A percentile compares a stretch with the other conserved stretches of the same genome.
Conservation (phyloP, 192 early-diverging fungal species). For the Dissophora globulifera region DNA sequence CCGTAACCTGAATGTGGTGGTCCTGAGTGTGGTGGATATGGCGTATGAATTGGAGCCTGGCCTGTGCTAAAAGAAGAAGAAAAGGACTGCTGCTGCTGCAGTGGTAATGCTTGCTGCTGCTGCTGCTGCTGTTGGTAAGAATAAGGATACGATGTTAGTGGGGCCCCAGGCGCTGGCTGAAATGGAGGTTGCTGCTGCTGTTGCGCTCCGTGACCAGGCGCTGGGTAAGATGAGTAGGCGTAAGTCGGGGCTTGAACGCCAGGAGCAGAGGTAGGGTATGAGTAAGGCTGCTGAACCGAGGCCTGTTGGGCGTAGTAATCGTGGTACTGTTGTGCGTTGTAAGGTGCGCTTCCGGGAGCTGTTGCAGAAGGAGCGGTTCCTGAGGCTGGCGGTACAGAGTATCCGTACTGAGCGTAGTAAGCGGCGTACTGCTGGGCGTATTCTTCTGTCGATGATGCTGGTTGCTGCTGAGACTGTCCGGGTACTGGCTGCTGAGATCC, state of each 20-base stretch:
- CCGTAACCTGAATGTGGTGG: conserved; percentile 20
- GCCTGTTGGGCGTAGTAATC: conserved; percentile 39
- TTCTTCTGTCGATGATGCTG: conserved; percentile 18
- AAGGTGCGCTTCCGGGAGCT: conserved; percentile 14
- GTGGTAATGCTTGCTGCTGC: conserved; percentile 7
- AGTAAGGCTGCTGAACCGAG: conserved; percentile 14
- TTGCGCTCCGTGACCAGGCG: conserved; percentile 4
- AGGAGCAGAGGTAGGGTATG: conserved; percentile 29
- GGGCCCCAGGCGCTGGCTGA: conserved; percentile 16
- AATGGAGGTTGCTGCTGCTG: neutral
- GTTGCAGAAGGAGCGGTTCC: conserved; percentile 15
- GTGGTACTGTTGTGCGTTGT: conserved; percentile 18
- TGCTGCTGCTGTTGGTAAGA: conserved; percentile 25
- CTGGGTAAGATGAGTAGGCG: conserved; percentile 15
- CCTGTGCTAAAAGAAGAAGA: conserved; percentile 40
- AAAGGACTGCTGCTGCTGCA: conserved; percentile 18
- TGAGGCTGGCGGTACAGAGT: conserved; percentile 4
- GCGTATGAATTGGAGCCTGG: neutral
- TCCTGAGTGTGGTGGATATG: neutral
- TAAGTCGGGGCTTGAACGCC: conserved; percentile 32
- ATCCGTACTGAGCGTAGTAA: conserved; percentile 43
- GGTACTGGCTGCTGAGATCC: neutral
- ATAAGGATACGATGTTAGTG: conserved; percentile 48
- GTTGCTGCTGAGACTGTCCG: conserved; percentile 8
- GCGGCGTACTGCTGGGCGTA: conserved; percentile 55